Evolutionary conservation across 192 early-diverging fungal species (phyloP).

Genomic region (Coemansia brasiliensis): DNA sequence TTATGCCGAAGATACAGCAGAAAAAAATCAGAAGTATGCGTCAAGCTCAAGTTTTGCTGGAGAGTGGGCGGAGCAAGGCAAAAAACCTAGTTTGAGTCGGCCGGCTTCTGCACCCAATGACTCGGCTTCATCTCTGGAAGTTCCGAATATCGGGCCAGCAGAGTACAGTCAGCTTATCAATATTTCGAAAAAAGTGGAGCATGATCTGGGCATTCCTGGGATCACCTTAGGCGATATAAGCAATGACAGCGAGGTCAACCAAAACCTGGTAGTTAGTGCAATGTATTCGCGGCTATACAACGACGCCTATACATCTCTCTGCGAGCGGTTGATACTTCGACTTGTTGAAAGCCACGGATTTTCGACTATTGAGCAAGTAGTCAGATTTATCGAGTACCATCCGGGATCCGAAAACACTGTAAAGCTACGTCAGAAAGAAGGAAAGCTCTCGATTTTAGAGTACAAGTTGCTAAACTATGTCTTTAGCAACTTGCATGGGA

Average conservation of each 20-base stretch:
- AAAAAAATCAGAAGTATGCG: not conserved
- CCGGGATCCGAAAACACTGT: not conserved
- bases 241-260: constrained; percentile 25
- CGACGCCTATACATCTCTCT: constrained; percentile 33
- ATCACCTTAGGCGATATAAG: constrained; percentile 19
- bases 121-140: not conserved
- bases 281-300: constrained; percentile 53
- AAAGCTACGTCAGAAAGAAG: constrained; percentile 14
- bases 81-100: not conserved
- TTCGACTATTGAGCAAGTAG: constrained; percentile 16
- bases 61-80: not conserved
- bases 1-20: not conserved
- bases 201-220: constrained; percentile 40
- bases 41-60: not conserved
- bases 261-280: constrained; percentile 44
- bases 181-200: constrained; percentile 29
- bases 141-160: constrained; percentile 26
- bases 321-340: constrained; percentile 38
- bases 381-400: constrained; percentile 17
- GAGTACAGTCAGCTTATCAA: constrained; percentile 36
- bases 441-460: constrained; percentile 35
- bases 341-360: constrained; percentile 16
- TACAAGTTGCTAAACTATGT: constrained; percentile 35
- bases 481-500: constrained; percentile 14
- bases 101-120: not conserved